Evolutionary conservation across 306 rosid genomes (phyloP).

Genomic region (Crotalaria pallida): DNA sequence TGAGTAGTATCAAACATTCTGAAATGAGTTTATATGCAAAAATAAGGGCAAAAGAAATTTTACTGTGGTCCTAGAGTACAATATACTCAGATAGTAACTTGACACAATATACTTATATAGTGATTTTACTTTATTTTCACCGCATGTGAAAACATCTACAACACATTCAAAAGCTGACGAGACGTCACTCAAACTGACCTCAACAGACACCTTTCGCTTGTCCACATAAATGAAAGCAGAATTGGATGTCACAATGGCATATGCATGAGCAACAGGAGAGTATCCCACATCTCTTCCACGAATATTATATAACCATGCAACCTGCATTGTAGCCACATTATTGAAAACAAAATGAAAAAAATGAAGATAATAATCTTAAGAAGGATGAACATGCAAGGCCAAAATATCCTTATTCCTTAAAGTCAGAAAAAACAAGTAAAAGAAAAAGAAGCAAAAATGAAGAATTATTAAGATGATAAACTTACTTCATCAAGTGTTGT

Average conservation of each 20-base stretch:
- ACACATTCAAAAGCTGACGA: constrained; percentile 19
- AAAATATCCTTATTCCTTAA: background rate
- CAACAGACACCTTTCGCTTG: constrained; percentile 65
- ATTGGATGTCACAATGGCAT: constrained; percentile 63
- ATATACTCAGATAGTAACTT: background rate
- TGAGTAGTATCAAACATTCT: background rate
- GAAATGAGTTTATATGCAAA: background rate
- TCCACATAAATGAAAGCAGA: constrained; percentile 80
- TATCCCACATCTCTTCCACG: constrained; percentile 96
- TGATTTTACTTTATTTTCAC: background rate
- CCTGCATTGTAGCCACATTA: constrained; percentile 46
- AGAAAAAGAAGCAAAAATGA: background rate
- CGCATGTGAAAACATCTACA: background rate
- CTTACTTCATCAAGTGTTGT: constrained; percentile 88
- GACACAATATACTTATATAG: background rate
- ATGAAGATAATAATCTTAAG: constrained; percentile 9
- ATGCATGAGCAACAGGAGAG: constrained; percentile 91
- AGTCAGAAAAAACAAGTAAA: background rate
- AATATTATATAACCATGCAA: constrained; percentile 90
- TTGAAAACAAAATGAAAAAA: constrained; percentile 6
- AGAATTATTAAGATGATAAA: constrained; percentile 6
- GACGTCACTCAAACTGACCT: constrained; percentile 56
- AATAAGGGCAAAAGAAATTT: background rate
- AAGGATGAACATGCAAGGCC: background rate
- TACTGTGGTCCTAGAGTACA: background rate